Evolutionary conservation across 441 rosid genomes (phyloP).

Genomic region (Euphorbia schlechtendalii): DNA sequence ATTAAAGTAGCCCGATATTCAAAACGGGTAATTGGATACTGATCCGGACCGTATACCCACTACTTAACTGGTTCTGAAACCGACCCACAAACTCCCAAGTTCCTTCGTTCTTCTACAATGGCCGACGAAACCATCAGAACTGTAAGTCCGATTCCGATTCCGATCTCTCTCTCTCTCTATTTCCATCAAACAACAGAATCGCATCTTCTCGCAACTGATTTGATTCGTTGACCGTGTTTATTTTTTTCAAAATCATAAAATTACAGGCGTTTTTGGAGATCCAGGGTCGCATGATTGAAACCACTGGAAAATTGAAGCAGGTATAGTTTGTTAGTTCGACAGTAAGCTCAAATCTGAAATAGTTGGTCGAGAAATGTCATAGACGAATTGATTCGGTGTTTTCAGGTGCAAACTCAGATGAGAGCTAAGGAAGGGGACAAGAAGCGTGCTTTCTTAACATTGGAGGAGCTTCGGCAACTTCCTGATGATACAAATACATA

Average conservation of each 20-base stretch:
- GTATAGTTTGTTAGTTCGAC: conserved; percentile 17
- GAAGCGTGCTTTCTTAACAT: conserved; percentile 81
- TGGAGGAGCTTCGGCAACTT: conserved; percentile 74
- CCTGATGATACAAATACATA: conserved; percentile 78
- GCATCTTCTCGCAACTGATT: not conserved
- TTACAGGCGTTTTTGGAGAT: conserved; percentile 72
- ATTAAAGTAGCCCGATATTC: no score
- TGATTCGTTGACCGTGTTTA: not conserved
- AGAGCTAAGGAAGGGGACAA: conserved; percentile 80
- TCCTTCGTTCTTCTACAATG: conserved; percentile 25
- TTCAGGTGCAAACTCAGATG: conserved; percentile 81
- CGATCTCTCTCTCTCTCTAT: not conserved
- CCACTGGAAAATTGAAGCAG: conserved; percentile 75
- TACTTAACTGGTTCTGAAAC: no score
- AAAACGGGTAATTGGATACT: not conserved
- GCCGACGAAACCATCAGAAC: conserved; percentile 51
- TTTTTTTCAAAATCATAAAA: not conserved
- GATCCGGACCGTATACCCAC: not conserved
- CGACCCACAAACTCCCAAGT: no score
- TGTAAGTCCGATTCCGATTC: conserved; percentile 21
- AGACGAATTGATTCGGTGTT: not conserved
- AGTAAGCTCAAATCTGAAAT: not conserved
- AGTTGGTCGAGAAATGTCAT: not conserved
- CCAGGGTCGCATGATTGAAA: conserved; percentile 85
- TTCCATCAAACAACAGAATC: not conserved